These are phyloP conservation scores for Tulasnella sp. DNA, from an alignment of 768 basidiomycete genomes.

Conservation along the genomic window DNA sequence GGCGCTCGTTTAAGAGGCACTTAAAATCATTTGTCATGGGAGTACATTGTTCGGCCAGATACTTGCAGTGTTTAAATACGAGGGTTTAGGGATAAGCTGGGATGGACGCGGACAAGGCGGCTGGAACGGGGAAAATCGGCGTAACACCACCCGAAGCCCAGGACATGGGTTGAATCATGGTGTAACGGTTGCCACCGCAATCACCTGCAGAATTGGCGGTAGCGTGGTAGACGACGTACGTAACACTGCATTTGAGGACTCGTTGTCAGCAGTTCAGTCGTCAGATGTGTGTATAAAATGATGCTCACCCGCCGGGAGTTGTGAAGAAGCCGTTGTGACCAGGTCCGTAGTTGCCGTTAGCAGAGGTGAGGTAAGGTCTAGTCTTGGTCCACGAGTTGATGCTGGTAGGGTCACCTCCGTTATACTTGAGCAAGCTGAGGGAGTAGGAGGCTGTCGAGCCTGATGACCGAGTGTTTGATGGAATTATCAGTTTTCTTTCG, in stretches of 20 bases:
- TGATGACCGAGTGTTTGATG: background rate
- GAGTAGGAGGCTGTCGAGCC: background rate
- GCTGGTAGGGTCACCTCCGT: background rate
- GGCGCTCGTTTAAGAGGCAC: background rate
- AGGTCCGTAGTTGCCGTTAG: conserved; percentile 22
- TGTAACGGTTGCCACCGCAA: conserved; percentile 33
- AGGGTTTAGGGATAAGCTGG: background rate
- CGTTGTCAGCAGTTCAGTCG: background rate
- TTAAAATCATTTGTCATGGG: background rate
- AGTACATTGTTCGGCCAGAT: background rate
- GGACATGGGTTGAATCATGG: conserved; percentile 33
- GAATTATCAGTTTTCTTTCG: background rate
- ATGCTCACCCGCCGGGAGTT: conserved; percentile 24
- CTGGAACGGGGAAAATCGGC: background rate
- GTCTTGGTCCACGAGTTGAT: conserved; percentile 21
- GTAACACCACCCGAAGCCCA: conserved; percentile 25
- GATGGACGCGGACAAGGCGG: background rate
- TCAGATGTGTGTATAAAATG: background rate
- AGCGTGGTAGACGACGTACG: conserved; percentile 29
- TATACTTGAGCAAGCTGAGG: conserved; percentile 9
- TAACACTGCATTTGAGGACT: background rate
- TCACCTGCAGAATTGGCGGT: conserved; percentile 26
- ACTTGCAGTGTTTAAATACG: background rate
- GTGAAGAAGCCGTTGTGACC: conserved; percentile 37
- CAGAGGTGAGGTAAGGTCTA: conserved; percentile 6